These are phyloP conservation scores for Nitzschia sp. DNA, from an alignment of 108 stramenopile species.

Conservation along the genomic window DNA sequence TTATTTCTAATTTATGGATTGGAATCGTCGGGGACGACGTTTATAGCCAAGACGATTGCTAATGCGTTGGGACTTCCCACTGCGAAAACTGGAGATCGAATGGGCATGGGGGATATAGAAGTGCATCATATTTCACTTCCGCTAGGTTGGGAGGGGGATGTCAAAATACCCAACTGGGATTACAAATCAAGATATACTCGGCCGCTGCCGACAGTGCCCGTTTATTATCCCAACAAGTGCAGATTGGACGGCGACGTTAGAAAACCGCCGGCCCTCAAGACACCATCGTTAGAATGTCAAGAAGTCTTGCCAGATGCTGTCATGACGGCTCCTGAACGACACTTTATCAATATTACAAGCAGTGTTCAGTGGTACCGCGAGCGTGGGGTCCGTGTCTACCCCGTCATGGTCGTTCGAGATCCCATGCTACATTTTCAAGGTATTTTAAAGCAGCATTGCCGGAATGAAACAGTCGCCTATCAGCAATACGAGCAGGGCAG, in stretches of 20 bases:
- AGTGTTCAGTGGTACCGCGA: conserved; percentile 46
- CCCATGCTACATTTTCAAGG: conserved; percentile 30
- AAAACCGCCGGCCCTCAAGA: background rate
- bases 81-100: background rate
- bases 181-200: background rate
- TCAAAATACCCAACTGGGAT: background rate
- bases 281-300: background rate
- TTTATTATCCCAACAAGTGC: background rate
- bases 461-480: conserved; percentile 10
- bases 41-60: background rate
- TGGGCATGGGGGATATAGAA: background rate
- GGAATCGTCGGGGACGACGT: conserved; percentile 8
- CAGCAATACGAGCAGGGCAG: conserved; percentile 34
- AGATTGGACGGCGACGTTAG: background rate
- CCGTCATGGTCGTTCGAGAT: conserved; percentile 44
- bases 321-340: conserved; percentile 7
- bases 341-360: conserved; percentile 46
- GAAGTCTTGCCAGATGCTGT: background rate
- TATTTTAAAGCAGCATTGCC: conserved; percentile 16
- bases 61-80: conserved; percentile 19
- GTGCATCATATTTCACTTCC: conserved; percentile 3
- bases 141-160: background rate
- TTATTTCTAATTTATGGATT: conserved; percentile 12
- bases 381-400: conserved; percentile 43
- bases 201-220: background rate